phyloP scores from a whole-genome alignment of 2,329 filamentous ascomycete species.

The Phialophora verrucosa region DNA sequence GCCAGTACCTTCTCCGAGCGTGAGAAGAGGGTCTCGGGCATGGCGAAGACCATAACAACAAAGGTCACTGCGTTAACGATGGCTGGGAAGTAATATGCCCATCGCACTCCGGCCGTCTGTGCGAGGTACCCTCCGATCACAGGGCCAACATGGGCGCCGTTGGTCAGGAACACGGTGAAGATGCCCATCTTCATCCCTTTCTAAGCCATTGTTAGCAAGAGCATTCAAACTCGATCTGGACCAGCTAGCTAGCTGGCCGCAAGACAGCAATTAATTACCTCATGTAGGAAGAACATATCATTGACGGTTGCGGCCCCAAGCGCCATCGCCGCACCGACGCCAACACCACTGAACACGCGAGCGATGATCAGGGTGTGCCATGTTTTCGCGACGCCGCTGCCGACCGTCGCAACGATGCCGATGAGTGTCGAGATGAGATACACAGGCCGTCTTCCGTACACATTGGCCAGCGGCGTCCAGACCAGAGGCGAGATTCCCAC shows the following conservation, averaged over 20 bases:
- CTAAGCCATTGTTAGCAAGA: background rate
- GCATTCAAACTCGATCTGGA: background rate
- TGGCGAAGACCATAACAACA: slow-evolving; percentile 28
- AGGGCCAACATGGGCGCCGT: slow-evolving; percentile 20
- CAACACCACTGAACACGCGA: slow-evolving; percentile 18
- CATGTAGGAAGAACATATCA: slow-evolving; percentile 24
- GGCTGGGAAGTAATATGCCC: slow-evolving; percentile 29
- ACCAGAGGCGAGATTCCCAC: slow-evolving; percentile 39
- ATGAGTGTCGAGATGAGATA: slow-evolving; percentile 43
- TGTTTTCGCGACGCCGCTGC: slow-evolving; percentile 14
- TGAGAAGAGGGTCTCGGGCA: slow-evolving; percentile 25
- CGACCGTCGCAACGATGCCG: slow-evolving; percentile 40
- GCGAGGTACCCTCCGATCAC: slow-evolving; percentile 34
- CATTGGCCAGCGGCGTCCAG: slow-evolving; percentile 43
- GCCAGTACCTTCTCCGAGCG: slow-evolving; percentile 20
- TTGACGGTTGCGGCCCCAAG: slow-evolving; percentile 23
- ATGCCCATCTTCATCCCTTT: slow-evolving; percentile 21
- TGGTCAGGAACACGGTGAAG: slow-evolving; percentile 18
- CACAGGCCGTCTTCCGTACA: slow-evolving; percentile 44
- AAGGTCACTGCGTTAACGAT: slow-evolving; percentile 29
- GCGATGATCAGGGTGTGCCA: slow-evolving; percentile 14
- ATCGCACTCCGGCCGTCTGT: slow-evolving; percentile 31
- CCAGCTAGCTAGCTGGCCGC: no score
- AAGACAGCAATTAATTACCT: background rate
- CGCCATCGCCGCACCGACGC: slow-evolving; percentile 20